Conservation (phyloP, 306 rosid genomes). For the Prunus armeniaca region DNA sequence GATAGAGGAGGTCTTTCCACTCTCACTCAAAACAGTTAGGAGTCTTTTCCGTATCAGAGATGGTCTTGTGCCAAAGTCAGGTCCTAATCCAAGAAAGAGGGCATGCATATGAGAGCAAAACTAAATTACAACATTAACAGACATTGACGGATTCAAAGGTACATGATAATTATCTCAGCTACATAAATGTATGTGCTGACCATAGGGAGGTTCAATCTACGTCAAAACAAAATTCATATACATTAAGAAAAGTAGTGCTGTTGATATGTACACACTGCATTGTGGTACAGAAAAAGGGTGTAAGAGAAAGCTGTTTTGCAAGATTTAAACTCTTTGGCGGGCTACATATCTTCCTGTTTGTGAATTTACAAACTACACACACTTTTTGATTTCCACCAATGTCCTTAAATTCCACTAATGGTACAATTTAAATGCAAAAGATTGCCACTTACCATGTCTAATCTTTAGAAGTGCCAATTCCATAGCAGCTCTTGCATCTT, state of each 20-base stretch:
- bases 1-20: slow-evolving; percentile 67
- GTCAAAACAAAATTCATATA: background rate
- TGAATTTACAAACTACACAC: background rate
- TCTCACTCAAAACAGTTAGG: slow-evolving; percentile 65
- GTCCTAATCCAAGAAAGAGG: slow-evolving; percentile 54
- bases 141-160: background rate
- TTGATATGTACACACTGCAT: background rate
- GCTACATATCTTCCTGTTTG: background rate
- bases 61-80: slow-evolving; percentile 82
- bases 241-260: background rate
- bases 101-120: background rate
- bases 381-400: background rate
- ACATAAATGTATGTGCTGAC: background rate
- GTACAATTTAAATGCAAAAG: background rate
- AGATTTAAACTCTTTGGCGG: background rate
- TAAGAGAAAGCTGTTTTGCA: too few species aligned
- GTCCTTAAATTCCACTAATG: background rate
- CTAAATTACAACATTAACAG: background rate
- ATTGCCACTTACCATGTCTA: slow-evolving; percentile 53
- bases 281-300: background rate
- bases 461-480: slow-evolving; percentile 85
- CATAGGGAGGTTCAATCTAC: background rate
- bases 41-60: slow-evolving; percentile 72
- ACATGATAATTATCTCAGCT: background rate
- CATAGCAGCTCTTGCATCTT: slow-evolving; percentile 93